Conservation (phyloP, 139 green algal species). For the Micromonas commoda region DNA sequence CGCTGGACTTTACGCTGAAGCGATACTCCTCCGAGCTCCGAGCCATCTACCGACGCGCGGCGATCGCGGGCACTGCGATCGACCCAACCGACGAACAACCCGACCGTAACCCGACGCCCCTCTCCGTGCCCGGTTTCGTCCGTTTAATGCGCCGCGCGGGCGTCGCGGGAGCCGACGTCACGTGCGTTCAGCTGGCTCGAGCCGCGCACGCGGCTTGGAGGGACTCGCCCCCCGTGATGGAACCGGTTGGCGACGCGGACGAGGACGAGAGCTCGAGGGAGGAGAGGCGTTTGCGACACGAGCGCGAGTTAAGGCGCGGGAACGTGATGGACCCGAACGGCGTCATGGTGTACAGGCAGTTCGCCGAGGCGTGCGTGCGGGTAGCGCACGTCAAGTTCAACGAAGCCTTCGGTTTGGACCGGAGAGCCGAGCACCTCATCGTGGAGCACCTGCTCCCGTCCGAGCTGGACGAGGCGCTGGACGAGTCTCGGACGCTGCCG, state of each 20-base stretch:
- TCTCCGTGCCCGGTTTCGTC: background rate
- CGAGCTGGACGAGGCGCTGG: conserved; percentile 37
- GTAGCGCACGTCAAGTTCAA: conserved; percentile 22
- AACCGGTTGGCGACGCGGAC: too few relatives aligned
- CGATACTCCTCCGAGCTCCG: conserved; percentile 24
- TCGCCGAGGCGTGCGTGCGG: conserved; percentile 17
- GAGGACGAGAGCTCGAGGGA: too few relatives aligned
- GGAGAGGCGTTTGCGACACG: too few relatives aligned
- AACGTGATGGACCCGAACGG: background rate
- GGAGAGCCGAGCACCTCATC: background rate
- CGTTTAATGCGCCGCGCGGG: background rate
- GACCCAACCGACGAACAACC: background rate
- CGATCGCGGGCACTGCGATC: background rate
- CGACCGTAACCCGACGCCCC: background rate
- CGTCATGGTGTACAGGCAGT: conserved; percentile 16
- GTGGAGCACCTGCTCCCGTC: conserved; percentile 1
- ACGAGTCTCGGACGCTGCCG: conserved; percentile 37
- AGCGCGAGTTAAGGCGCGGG: too few relatives aligned
- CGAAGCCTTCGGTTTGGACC: background rate
- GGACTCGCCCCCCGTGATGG: too few relatives aligned
- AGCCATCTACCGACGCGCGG: conserved; percentile 18
- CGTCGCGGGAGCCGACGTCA: conserved; percentile 1
- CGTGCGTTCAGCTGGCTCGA: background rate
- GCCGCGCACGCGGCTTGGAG: background rate
- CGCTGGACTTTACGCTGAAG: background rate